These are phyloP conservation scores for Ailanthus altissimus DNA, from an alignment of 345 rosid species.

Conservation along the genomic window DNA sequence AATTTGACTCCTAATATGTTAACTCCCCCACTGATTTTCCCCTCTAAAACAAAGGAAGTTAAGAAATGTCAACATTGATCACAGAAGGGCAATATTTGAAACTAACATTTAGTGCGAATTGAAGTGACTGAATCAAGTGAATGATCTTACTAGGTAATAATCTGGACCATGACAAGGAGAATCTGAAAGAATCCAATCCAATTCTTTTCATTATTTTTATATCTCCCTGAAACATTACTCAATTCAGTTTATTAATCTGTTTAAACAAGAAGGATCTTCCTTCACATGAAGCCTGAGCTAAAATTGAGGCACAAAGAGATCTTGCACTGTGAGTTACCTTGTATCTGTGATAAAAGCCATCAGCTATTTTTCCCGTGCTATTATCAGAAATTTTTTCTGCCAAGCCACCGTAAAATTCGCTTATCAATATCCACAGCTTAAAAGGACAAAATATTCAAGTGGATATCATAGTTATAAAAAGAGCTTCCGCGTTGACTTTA, in stretches of 20 bases:
- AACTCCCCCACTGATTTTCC: constrained; percentile 45
- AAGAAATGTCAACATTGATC: no score
- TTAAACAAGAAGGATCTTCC: no score
- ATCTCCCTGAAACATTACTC: constrained; percentile 25
- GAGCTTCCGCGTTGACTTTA: no score
- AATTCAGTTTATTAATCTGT: no score
- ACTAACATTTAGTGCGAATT: no score
- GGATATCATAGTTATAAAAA: no score
- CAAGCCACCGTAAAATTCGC: background rate
- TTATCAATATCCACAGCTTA: background rate
- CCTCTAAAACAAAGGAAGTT: constrained; percentile 13
- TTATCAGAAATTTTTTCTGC: constrained; percentile 8
- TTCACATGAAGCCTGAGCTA: no score
- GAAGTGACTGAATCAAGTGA: no score
- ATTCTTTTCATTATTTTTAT: constrained; percentile 31
- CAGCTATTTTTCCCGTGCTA: constrained; percentile 6
- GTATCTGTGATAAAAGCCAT: constrained; percentile 11
- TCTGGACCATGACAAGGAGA: constrained; percentile 40
- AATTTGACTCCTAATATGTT: constrained; percentile 44
- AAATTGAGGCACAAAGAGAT: no score
- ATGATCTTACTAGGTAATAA: constrained; percentile 31
- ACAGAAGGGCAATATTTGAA: no score
- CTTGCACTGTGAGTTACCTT: constrained; percentile 4
- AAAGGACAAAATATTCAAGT: no score
- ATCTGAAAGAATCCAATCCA: constrained; percentile 36